These are phyloP conservation scores for Lycium barbarum DNA, from an alignment of 257 asterid genomes.

Conservation along the genomic window DNA sequence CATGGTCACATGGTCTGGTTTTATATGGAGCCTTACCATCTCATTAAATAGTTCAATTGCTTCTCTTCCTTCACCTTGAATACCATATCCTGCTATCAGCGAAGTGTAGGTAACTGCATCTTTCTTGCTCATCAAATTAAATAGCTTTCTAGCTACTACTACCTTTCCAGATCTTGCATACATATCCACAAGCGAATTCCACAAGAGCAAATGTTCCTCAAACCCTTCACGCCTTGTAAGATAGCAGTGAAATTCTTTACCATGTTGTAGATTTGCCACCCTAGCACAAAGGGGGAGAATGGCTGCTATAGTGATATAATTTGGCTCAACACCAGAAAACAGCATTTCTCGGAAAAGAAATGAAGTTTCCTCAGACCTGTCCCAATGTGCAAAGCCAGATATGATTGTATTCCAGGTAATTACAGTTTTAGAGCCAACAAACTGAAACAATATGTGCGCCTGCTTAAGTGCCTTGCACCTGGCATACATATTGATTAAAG, in stretches of 20 bases:
- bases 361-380: constrained; percentile 66
- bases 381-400: constrained; percentile 69
- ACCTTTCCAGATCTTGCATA: constrained; percentile 86
- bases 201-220: constrained; percentile 53
- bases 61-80: constrained; percentile 71
- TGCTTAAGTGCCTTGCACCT: constrained; percentile 70
- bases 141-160: constrained; percentile 65
- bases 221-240: constrained; percentile 59
- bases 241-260: constrained; percentile 83
- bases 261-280: constrained; percentile 74
- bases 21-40: constrained; percentile 59
- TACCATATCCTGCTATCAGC: constrained; percentile 79
- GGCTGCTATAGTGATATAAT: constrained; percentile 76
- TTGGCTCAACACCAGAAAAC: constrained; percentile 60
- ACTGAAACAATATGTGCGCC: constrained; percentile 63
- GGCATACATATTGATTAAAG: constrained; percentile 75
- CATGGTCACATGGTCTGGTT: constrained; percentile 84
- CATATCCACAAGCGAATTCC: constrained; percentile 84
- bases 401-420: constrained; percentile 88
- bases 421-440: constrained; percentile 49
- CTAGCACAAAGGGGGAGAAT: constrained; percentile 88
- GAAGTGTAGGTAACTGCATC: constrained; percentile 90
- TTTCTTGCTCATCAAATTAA: constrained; percentile 62
- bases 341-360: constrained; percentile 71
- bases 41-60: constrained; percentile 71